A percentile compares a stretch with the other conserved stretches of the same genome.
phyloP scores from a whole-genome alignment of 495 filamentous ascomycete species.

The Ascodesmis nigricans region DNA sequence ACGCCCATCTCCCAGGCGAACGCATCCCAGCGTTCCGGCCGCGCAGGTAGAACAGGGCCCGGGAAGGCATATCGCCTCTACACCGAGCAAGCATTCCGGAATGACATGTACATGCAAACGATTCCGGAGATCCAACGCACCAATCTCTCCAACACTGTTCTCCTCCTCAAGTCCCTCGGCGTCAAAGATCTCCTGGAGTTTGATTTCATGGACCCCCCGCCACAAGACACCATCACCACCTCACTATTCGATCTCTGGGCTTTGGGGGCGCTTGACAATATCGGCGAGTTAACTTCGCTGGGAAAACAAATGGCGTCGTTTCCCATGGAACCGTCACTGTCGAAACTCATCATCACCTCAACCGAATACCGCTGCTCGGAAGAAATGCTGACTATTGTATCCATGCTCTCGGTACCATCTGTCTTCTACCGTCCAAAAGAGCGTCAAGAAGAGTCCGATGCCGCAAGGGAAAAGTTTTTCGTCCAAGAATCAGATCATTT shows the following conservation, averaged over 20 bases:
- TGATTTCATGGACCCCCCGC: constrained; percentile 97
- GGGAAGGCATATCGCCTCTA: constrained; percentile 90
- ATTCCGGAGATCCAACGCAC: constrained; percentile 98
- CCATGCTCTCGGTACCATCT: constrained; percentile 88
- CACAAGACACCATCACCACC: constrained; percentile 93
- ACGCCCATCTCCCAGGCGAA: constrained; percentile 97
- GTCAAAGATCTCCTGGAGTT: constrained; percentile 93
- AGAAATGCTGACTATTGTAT: constrained; percentile 95
- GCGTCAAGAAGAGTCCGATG: constrained; percentile 87
- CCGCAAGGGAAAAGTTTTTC: constrained; percentile 95
- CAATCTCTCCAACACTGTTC: constrained; percentile 81
- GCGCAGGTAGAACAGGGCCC: constrained; percentile 84
- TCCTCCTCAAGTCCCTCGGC: constrained; percentile 82
- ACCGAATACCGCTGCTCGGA: constrained; percentile 79
- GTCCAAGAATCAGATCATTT: constrained; percentile 94
- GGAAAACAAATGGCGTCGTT: constrained; percentile 91
- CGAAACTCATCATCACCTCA: constrained; percentile 79
- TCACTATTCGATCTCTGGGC: constrained; percentile 98
- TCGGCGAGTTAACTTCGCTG: constrained; percentile 73
- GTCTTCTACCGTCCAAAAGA: constrained; percentile 98
- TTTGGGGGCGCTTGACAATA: constrained; percentile 75
- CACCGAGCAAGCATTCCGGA: constrained; percentile 84
- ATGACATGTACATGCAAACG: constrained; percentile 92
- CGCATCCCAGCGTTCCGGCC: constrained; percentile 74
- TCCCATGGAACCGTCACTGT: constrained; percentile 69